Conservation (phyloP, 1,139 yeast genomes). For the Diutina catenulata region DNA sequence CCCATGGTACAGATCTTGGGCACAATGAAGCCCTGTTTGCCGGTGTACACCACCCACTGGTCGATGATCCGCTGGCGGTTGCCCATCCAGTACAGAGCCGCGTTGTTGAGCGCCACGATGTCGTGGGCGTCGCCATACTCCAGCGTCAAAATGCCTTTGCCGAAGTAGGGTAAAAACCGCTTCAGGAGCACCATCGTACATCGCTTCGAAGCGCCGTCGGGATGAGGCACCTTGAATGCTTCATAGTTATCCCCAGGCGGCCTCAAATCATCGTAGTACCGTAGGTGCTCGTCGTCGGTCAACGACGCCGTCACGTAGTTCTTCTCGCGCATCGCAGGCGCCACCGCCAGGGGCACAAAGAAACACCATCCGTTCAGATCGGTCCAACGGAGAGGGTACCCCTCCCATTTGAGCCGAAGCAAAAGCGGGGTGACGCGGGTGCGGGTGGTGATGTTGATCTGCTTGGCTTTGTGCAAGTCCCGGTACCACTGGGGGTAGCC, state of each 20-base stretch:
- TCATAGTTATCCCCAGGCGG: constrained; percentile 17
- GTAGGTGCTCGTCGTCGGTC: constrained; percentile 15
- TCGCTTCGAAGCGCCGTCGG: constrained; percentile 66
- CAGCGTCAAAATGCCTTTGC: constrained; percentile 61
- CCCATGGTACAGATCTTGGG: constrained; percentile 92
- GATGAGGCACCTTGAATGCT: constrained; percentile 77
- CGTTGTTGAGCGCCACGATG: constrained; percentile 64
- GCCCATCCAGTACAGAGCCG: constrained; percentile 90
- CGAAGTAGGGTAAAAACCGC: constrained; percentile 59
- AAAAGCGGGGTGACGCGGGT: constrained; percentile 70
- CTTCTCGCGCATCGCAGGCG: constrained; percentile 30
- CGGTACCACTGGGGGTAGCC: constrained; percentile 96
- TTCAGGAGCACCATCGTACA: constrained; percentile 78
- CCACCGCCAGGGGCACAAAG: constrained; percentile 34
- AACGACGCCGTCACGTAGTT: constrained; percentile 39
- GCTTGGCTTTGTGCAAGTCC: constrained; percentile 38
- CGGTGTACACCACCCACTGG: constrained; percentile 68
- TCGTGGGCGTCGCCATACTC: constrained; percentile 63
- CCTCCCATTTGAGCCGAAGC: constrained; percentile 77
- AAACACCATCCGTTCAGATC: constrained; percentile 85
- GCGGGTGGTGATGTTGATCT: constrained; percentile 54
- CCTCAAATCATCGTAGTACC: constrained; percentile 15
- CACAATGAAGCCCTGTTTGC: constrained; percentile 58
- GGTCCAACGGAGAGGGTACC: constrained; percentile 71
- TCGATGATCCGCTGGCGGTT: constrained; percentile 71